Base-by-base conservation (phyloP, 441 rosid genomes). In the Gossypium schwendimanii region DNA sequence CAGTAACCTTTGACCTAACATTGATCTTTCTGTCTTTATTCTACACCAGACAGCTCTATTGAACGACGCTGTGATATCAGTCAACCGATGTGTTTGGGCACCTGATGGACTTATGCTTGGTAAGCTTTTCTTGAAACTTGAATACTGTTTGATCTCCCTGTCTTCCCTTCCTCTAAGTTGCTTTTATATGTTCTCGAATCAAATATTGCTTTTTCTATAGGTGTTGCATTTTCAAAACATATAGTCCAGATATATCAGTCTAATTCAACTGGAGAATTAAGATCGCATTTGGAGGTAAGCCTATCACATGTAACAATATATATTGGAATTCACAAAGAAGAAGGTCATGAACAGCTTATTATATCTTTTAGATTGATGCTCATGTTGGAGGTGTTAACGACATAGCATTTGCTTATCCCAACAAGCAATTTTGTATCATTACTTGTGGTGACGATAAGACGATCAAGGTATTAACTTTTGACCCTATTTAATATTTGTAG, bases 371-470 rank as follows among this genome's bases (percentile, higher is more conserved):
- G 93, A 87, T 85, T 69, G 93, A 88, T 76, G 91, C 91, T 31
- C 93, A 87, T 81, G 78, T 72, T 47, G 91, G 93, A 59, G 81
- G 84, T 62, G 91, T 88, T 55, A 87, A 87, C 73, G 91, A 88
- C 78, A 76, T 88, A 71, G 93, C 93, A 9, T 88, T 88, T 52
- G 85, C 89, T 55, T 73, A 81, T 73, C 93, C 88, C 52, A 83
- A 84, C 78, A 85, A 88, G 76, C 93, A 82, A 78, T 74, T 84
- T 57, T 83, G 84, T 76, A 72, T 85, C 39, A 83, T 87, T 69
- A 88, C 93, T 53, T 87, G 97, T 66, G 96, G 97, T 4, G 94
- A 91, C 79, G 98, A 93, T 86, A 90, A 87, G 84, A 79, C 75
- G 79, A 87, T 87, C 63, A 89, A 91, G 94, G 98, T 91, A 80